Base-by-base conservation (phyloP, 2,329 filamentous ascomycete genomes). In the Fusarium odoratissimum region DNA sequence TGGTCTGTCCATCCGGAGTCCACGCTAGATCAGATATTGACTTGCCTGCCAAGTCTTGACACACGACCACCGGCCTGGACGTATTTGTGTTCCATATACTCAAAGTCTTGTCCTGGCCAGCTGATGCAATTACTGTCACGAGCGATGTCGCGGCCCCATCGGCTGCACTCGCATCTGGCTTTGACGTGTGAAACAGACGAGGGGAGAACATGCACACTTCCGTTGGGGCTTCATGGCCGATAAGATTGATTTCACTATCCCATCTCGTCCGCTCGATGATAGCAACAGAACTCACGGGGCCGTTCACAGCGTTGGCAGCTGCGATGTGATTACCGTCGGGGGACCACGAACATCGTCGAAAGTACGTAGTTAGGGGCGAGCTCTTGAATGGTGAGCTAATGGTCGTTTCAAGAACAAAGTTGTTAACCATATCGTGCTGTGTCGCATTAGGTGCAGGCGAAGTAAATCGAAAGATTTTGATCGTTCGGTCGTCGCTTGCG, bases 41-140 rank as follows among this genome's bases (percentile, higher is more conserved):
- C 80, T 99, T 99, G 45, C 90, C 91, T 23, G 94, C 92, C 66
- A 99, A 83, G 76, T 98, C 95, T 79, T 97, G 94, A 14, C 95
- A 88, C 58, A 98, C 95, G 25, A 98, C 91, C 25, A 98, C 91
- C 0, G 96, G 96, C 28, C 96, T 87, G 1, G 96, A 95, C 30
- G 94, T 97, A 78, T 95, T 97, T 3, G 97, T 99, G 76, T 98
- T 98, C 96, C 96, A 99, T 41, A 99, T 92, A 78, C 94, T 98
- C 45, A 99, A 83, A 5, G 95, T 96, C 82, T 98, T 98, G 80
- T 99, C 96, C 78, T 97, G 96, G 6, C 96, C 97, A 10, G 95
- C 96, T 70, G 95, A 98, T 13, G 97, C 96, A 75, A 99, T 97
- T 1, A 99, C 95, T 0, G 95, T 98, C 7, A 98, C 94, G 21